Evolutionary conservation across 176 grass and related monocot species (phyloP).

Genomic region (Zea mays): DNA sequence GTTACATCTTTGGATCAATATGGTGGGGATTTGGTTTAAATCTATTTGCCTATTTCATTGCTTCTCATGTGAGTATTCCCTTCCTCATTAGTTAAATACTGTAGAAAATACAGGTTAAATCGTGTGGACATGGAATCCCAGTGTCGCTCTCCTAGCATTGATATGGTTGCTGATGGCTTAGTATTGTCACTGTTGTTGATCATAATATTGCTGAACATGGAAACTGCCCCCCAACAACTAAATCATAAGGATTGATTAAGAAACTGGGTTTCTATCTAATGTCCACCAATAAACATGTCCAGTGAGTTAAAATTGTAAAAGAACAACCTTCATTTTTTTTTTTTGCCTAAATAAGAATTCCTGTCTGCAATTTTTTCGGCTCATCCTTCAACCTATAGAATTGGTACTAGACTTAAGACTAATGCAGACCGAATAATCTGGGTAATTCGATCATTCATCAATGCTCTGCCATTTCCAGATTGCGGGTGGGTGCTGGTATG

Average conservation of each 20-base stretch:
- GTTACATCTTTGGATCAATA: conserved; percentile 97
- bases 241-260: neutral
- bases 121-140: neutral
- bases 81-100: conserved; percentile 10
- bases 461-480: conserved; percentile 54
- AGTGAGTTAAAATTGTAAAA: neutral
- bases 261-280: neutral
- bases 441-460: neutral
- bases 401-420: neutral
- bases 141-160: neutral
- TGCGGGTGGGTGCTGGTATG: conserved; percentile 90
- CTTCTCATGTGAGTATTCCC: conserved; percentile 85
- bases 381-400: neutral
- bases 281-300: neutral
- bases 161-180: too few relatives aligned
- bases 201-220: neutral
- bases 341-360: neutral
- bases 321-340: neutral
- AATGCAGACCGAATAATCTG: neutral
- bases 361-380: neutral
- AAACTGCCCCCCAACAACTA: conserved; percentile 7
- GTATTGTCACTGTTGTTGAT: neutral
- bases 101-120: neutral
- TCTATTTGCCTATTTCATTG: conserved; percentile 93
- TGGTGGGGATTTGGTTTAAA: conserved; percentile 97